Conservation (phyloP, 768 basidiomycete species). For the Tylopilus plumbeoviolaceoides region DNA sequence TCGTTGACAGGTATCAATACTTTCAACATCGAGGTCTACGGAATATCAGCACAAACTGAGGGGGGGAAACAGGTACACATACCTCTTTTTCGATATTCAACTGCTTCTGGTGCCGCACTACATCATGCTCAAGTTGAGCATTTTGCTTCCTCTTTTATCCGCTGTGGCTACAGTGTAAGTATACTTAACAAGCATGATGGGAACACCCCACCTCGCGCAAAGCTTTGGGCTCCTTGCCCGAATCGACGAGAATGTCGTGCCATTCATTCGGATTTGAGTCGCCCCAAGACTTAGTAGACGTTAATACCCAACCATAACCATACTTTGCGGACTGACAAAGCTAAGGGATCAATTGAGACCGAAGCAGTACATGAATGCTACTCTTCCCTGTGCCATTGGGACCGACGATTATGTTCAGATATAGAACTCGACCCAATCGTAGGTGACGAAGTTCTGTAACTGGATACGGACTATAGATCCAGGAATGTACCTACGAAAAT, state of each 20-base stretch:
- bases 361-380: conserved; percentile 94
- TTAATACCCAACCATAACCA: conserved; percentile 16
- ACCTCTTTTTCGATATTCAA: conserved; percentile 65
- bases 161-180: conserved; percentile 32
- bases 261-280: conserved; percentile 70
- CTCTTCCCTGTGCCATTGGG: conserved; percentile 97
- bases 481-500: conserved; percentile 63
- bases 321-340: conserved; percentile 33
- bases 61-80: conserved; percentile 1
- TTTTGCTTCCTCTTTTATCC: conserved; percentile 63
- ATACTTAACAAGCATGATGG: neutral
- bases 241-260: conserved; percentile 73
- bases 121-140: conserved; percentile 73
- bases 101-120: conserved; percentile 72
- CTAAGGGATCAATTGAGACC: conserved; percentile 60
- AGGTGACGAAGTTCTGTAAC: conserved; percentile 89
- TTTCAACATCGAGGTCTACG: conserved; percentile 59
- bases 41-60: neutral
- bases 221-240: conserved; percentile 57
- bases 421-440: conserved; percentile 84
- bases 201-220: conserved; percentile 48
- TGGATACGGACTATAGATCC: conserved; percentile 91
- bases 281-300: conserved; percentile 66
- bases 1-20: conserved; percentile 67
- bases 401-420: conserved; percentile 95